Percentiles rank a stretch among this genome's conserved stretches.
Evolutionary conservation across 2,329 filamentous ascomycete species (phyloP).

Genomic region (Trichoderma sp.): DNA sequence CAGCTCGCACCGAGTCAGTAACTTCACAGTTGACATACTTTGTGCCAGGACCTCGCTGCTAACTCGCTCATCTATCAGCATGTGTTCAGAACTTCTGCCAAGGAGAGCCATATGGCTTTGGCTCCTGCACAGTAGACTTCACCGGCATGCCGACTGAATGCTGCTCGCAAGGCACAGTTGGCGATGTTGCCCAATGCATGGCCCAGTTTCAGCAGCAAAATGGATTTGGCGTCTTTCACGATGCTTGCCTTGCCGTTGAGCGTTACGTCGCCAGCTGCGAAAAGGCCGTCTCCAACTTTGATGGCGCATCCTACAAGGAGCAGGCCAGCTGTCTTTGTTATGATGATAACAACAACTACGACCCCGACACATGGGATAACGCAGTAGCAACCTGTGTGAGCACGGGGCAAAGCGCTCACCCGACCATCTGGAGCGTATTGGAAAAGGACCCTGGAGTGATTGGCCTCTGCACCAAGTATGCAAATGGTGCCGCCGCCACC

Average conservation of each 20-base stretch:
- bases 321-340: conserved; percentile 21
- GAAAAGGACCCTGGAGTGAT: background rate
- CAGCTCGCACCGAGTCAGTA: conserved; percentile 14
- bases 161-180: conserved; percentile 19
- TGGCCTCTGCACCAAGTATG: conserved; percentile 17
- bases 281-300: conserved; percentile 3
- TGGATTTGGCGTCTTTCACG: conserved; percentile 13
- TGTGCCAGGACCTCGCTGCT: background rate
- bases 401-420: conserved; percentile 14
- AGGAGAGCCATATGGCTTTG: conserved; percentile 25
- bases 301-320: background rate
- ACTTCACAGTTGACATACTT: background rate
- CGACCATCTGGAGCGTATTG: conserved; percentile 17
- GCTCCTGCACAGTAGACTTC: conserved; percentile 20
- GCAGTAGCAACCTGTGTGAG: conserved; percentile 21
- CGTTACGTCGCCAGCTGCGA: conserved; percentile 9
- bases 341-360: conserved; percentile 8
- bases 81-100: conserved; percentile 20
- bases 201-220: conserved; percentile 17
- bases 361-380: conserved; percentile 18
- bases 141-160: conserved; percentile 13
- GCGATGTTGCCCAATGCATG: conserved; percentile 22
- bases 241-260: conserved; percentile 13
- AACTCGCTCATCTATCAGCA: background rate
- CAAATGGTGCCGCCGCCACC: conserved; percentile 8